Base-by-base conservation (phyloP, 495 filamentous ascomycete species). In the Daldinia caldariorum region DNA sequence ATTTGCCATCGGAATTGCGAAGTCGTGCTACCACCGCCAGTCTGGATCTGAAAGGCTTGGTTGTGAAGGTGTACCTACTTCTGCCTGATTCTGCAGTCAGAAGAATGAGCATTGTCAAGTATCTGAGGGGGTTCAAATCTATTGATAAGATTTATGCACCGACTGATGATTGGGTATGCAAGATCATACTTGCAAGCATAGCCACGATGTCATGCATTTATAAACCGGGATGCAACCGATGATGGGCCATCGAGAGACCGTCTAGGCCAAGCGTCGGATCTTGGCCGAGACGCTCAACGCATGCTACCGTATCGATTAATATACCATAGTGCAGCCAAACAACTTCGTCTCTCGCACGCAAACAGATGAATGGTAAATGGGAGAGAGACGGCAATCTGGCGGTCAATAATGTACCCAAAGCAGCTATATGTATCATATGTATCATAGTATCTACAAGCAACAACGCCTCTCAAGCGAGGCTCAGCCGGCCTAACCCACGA, bases 181-280 rank as follows among this genome's bases (percentile, higher is more conserved):
- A 72, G 61, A 68, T 68, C 65, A 72, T 56, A 72, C 70, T 35
- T 64, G 61, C 61, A 45, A 72, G 70, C 70, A 72, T 68, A 72
- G 70, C 70, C 70, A 72, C 70, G 61, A 72, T 72, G 58, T 58
- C 61, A 72, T 72, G 70, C 70, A 72, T 65, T 68, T 34, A 37
- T 72, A 56, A 56, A 41, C 51, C 57, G 56, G 55, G 43, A 68
- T 65, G 59, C 43, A 61, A 67, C 61, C 60, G 66, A 61, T 60
- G 54, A 66, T 47, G 56, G 56, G 9, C 58, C 35, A 69, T 58
- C 22, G 53, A 68, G 53, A 68, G 60, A 68, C 69, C 56, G 43
- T 68, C 58, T 51, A 49, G 63, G 32, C 54, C 45, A 37, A 64
- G 64, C 35, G 16, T 72, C 65, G 70, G 65, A 72, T 72, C 70